Base-by-base conservation (phyloP, 2,329 filamentous ascomycete genomes). In the Myriosclerotinia duriaeana region DNA sequence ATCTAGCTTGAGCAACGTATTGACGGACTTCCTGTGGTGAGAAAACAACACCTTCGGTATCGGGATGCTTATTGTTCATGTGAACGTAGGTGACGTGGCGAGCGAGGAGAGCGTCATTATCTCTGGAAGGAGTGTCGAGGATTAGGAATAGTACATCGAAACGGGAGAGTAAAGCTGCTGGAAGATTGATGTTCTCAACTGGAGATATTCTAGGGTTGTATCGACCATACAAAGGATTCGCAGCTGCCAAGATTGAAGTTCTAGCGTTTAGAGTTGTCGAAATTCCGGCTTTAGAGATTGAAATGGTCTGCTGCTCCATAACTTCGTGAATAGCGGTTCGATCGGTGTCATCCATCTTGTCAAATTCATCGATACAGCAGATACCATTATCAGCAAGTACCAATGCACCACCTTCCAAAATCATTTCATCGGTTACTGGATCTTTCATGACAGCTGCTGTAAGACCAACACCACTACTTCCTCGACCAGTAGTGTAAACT, bases 111-210 rank as follows among this genome's bases (percentile, higher is more conserved):
- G 96, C 93, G 75, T 99, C 95, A 0, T 87, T 85, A 72, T 99
- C 95, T 70, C 93, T 90, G 22, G 88, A 89, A 2, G 95, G 94
- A 48, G 92, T 97, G 81, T 99, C 95, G 67, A 99, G 89, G 74
- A 99, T 93, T 56, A 99, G 84, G 84, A 98, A 99, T 72, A 99
- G 86, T 72, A 99, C 85, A 78, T 99, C 95, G 79, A 99, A 99
- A 86, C 95, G 92, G 68, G 94, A 97, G 65, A 99, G 86, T 26
- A 99, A 87, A 26, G 95, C 95, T 22, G 95, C 95, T n/a, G 95
- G 95, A 52, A 99, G 88, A 79, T 99, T 99, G 80, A 99, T 99
- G 79, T 99, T 99, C 79, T 99, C 95, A 36, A 99, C 93, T 0
- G 95, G 95, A 0, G 94, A 97, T 73, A 99, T 90, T 70, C 93